Base-by-base conservation (phyloP, 192 early-diverging fungal species). In the Funneliformis geosporum region DNA sequence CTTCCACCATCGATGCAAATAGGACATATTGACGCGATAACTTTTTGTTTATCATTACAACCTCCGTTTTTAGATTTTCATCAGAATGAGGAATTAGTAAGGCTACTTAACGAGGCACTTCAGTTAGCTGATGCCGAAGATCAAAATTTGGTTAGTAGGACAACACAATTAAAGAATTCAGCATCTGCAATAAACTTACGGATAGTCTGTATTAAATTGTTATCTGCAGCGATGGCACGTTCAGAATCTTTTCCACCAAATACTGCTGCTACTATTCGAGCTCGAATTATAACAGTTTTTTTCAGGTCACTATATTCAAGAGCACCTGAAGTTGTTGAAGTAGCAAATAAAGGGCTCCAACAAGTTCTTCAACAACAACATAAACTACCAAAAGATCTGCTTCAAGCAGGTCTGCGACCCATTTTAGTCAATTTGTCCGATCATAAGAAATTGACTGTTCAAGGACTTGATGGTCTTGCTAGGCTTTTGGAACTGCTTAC, bases 231-330 rank as follows among this genome's bases (percentile, higher is more conserved):
- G 2, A 97, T 99, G 96, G 90, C 90, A 11, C 94, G 93, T 38
- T 82, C 92, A 6, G 97, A 97, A 76, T 95, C 98, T 82, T 84
- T 87, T 44, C 86, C 87, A 8, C 86, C 91, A 21, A 46, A 11
- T 46, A 50, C 88, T 91, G 44, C 95, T 96, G 88, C 86, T n/a
- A 86, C 85, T 8, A 96, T 91, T 0, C 90, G 96, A 33, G 90
- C 93, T 8, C 92, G 96, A 60, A 98, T 99, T 47, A 97, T 97
- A 61, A 90, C 94, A 8, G 95, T 99, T 25, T 99, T 99, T 82
- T 99, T 99, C 91, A 99, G 98, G 85, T 95, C 94, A n/a, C 85
- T 99, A 33, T 98, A 99, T 80, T 92, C 94, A 79, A 98, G 96
- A 79, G 92, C 92, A 9, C 92, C 93, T 7, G 97, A 99, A 82